Evolutionary conservation across 2,329 filamentous ascomycete genomes (phyloP).

Genomic region (Hymenoscyphus fructigenus): DNA sequence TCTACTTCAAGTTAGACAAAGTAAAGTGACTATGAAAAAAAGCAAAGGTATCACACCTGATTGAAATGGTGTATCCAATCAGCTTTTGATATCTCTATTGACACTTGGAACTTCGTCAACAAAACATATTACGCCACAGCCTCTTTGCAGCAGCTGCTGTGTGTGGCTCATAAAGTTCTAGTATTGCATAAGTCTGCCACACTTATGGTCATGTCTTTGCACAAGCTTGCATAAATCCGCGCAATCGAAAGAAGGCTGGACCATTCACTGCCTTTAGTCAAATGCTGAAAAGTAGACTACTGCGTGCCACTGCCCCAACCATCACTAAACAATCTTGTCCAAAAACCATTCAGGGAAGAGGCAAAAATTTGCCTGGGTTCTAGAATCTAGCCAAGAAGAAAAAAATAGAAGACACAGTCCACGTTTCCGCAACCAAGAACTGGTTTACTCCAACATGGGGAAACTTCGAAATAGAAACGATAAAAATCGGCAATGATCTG

Average conservation of each 20-base stretch:
- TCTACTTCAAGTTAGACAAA: not conserved
- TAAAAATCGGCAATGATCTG: constrained; percentile 9
- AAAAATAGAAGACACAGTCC: no score
- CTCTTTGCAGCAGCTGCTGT: not conserved
- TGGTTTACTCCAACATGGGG: constrained; percentile 1
- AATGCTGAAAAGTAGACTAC: not conserved
- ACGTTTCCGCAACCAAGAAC: not conserved
- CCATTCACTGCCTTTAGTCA: not conserved
- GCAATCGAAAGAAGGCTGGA: not conserved
- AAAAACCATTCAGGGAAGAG: no score
- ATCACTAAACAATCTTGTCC: no score
- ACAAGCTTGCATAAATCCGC: no score
- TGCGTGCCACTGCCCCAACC: not conserved
- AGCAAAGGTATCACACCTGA: not conserved
- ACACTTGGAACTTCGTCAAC: not conserved
- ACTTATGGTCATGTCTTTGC: no score
- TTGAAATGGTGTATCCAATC: not conserved
- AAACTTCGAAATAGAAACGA: constrained; percentile 12
- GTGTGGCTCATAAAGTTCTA: not conserved
- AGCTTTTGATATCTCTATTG: not conserved
- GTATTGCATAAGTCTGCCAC: not conserved
- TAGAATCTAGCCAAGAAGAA: no score
- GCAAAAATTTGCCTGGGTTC: no score
- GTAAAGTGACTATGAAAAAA: not conserved
- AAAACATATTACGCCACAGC: not conserved